phyloP scores from a whole-genome alignment of 2,329 filamentous ascomycete species.

The Colletotrichum phormii region DNA sequence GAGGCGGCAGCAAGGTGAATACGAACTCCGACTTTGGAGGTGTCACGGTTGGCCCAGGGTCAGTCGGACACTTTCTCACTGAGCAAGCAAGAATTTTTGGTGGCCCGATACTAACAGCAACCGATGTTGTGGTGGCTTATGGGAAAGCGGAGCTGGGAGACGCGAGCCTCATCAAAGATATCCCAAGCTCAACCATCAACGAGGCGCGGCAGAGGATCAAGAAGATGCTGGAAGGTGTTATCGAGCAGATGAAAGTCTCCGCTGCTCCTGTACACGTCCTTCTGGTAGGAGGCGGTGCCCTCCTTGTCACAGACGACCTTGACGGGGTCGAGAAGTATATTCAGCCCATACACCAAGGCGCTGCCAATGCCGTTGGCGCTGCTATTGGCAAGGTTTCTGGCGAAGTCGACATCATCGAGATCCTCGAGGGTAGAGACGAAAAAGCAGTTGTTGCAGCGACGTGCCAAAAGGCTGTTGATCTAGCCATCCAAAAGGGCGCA shows the following conservation, averaged over 20 bases:
- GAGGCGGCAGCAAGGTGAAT: conserved; percentile 59
- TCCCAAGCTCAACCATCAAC: conserved; percentile 40
- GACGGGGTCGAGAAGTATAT: conserved; percentile 62
- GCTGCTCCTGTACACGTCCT: conserved; percentile 63
- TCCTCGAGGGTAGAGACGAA: conserved; percentile 52
- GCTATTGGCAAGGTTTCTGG: conserved; percentile 68
- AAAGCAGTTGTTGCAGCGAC: conserved; percentile 53
- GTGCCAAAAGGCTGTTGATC: conserved; percentile 43
- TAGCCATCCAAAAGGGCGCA: conserved; percentile 19
- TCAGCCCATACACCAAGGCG: conserved; percentile 63
- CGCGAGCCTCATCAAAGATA: conserved; percentile 41
- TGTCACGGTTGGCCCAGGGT: conserved; percentile 65
- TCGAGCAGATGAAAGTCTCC: conserved; percentile 69
- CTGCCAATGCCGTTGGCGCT: conserved; percentile 71
- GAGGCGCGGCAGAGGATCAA: conserved; percentile 51
- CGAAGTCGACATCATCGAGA: conserved; percentile 63
- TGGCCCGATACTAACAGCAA: conserved; percentile 63
- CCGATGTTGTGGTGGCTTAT: conserved; percentile 60
- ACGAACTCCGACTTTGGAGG: conserved; percentile 9
- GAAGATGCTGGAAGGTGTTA: conserved; percentile 59
- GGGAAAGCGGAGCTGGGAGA: conserved; percentile 48
- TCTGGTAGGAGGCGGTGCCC: conserved; percentile 68
- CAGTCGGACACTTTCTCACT: conserved; percentile 63
- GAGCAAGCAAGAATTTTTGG: conserved; percentile 64
- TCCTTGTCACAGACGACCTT: conserved; percentile 61